Evolutionary conservation across 768 basidiomycete species (phyloP).

Genomic region (Boletus barrowsii): DNA sequence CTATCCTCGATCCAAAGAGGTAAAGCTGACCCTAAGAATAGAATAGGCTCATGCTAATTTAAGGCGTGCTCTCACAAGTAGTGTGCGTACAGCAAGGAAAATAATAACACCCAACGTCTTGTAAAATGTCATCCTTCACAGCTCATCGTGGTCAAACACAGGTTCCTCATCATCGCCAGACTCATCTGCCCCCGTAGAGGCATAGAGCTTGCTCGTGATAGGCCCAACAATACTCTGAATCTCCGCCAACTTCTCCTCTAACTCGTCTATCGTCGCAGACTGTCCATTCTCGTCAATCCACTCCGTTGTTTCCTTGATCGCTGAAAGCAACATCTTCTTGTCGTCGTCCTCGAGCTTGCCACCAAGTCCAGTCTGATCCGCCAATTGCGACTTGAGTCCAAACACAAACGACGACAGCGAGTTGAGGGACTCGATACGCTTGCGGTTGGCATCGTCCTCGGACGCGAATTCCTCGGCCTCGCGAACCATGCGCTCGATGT

Average conservation of each 20-base stretch:
- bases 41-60: too few relatives aligned
- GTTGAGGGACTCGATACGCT: constrained; percentile 85
- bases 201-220: constrained; percentile 81
- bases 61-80: too few relatives aligned
- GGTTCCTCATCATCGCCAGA: constrained; percentile 42
- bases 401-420: constrained; percentile 78
- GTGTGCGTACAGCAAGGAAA: neutral
- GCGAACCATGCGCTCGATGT: constrained; percentile 66
- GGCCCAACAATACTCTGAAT: constrained; percentile 76
- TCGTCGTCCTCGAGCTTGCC: constrained; percentile 81
- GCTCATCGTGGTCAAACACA: constrained; percentile 50
- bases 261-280: constrained; percentile 75
- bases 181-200: constrained; percentile 38
- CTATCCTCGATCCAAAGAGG: too few relatives aligned
- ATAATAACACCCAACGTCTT: constrained; percentile 7
- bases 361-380: constrained; percentile 52
- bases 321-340: constrained; percentile 76
- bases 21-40: too few relatives aligned
- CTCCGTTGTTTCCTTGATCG: constrained; percentile 66
- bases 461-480: constrained; percentile 90
- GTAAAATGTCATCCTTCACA: constrained; percentile 31
- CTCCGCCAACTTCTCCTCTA: constrained; percentile 86
- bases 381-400: constrained; percentile 72
- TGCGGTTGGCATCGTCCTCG: constrained; percentile 76
- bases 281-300: constrained; percentile 89